Base-by-base conservation (phyloP, 2,329 filamentous ascomycete species). In the Fusarium oligoseptatum region DNA sequence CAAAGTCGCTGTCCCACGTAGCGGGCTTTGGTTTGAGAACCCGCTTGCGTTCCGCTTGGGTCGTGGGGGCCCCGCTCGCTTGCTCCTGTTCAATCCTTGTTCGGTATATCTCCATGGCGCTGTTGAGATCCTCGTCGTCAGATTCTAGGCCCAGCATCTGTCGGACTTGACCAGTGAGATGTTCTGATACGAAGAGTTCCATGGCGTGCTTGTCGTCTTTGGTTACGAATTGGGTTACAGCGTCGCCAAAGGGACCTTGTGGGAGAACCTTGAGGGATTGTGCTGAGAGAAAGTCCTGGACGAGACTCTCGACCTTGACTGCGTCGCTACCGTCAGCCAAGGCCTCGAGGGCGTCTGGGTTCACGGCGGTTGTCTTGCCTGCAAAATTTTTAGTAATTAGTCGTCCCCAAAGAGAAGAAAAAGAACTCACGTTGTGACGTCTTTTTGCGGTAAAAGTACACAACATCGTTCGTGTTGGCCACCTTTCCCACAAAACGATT, bases 161-260 rank as follows among this genome's bases (percentile, higher is more conserved):
- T 75, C 91, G 91, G 20, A 95, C 89, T 78, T 95, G 93, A 24
- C 88, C 90, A 3, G 90, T 87, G 3, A 96, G 85, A 15, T 92
- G 93, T 36, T 95, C 92, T 24, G 89, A 90, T 11, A 96, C 92
- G 77, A 96, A 96, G 50, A 91, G 86, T 79, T 95, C 92, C 92
- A 98, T 95, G 3, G 95, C 95, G 77, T 97, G 92, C 80, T 95
- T 97, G 84, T 99, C 97, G 75, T 98, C 95, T 76, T 98, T 98
- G 81, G 95, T 92, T 29, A 99, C 95, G 78, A 97, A 99, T 71
- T 97, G 94, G 56, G 92, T 92, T 6, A 99, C 95, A 0, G 97
- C 97, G 79, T 98, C 95, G 17, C 95, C 94, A 79, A 99, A 98
- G 0, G 93, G 93, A 34, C 95, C 97, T 78, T 98, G 94, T 0